These are phyloP conservation scores for Wallemia hederae DNA, from an alignment of 1,284 basidiomycete species.

Conservation along the genomic window DNA sequence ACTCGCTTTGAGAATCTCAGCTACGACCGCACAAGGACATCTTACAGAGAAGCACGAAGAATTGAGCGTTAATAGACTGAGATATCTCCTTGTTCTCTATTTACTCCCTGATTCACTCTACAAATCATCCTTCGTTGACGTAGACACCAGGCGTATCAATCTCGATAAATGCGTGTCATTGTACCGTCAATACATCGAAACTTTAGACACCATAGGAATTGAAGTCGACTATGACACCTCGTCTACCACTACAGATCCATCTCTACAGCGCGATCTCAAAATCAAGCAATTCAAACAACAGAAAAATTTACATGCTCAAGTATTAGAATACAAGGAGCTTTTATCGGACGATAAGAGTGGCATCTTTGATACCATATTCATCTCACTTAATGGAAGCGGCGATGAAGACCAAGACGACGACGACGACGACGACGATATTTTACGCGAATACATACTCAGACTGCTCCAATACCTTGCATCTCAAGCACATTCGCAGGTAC, in stretches of 20 bases:
- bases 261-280: slow-evolving; percentile 45
- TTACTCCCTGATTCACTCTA: not conserved
- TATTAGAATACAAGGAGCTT: slow-evolving; percentile 31
- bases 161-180: no score
- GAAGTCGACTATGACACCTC: no score
- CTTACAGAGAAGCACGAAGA: not conserved
- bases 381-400: slow-evolving; percentile 12
- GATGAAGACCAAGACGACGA: slow-evolving; percentile 23
- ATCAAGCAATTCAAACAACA: slow-evolving; percentile 62
- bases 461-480: slow-evolving; percentile 43
- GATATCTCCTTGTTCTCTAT: not conserved
- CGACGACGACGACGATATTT: slow-evolving; percentile 29
- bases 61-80: not conserved
- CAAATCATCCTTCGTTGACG: no score
- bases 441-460: slow-evolving; percentile 35
- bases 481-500: slow-evolving; percentile 35
- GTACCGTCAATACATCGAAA: not conserved
- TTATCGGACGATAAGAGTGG: not conserved
- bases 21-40: no score
- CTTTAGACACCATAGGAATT: slow-evolving; percentile 3
- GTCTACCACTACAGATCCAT: slow-evolving; percentile 24
- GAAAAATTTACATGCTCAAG: slow-evolving; percentile 33
- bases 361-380: not conserved
- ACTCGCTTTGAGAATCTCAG: no score
- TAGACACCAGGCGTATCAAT: no score